Conservation (phyloP, 352 stramenopile genomes). For the Phytophthora colocasiae region DNA sequence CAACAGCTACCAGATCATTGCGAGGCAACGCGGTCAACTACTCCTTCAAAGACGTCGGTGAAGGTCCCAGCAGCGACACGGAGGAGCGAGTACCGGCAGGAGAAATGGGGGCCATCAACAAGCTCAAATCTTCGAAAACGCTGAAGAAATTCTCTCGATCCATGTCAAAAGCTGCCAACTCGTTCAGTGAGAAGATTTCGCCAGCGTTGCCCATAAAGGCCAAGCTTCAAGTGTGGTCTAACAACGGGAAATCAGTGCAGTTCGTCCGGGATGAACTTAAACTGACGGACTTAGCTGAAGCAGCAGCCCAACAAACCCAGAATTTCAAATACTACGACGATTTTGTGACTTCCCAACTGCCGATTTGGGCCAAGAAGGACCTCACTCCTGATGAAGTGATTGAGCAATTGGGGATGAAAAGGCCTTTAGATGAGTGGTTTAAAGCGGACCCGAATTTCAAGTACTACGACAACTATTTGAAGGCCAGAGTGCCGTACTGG, state of each 20-base stretch:
- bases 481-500: neutral
- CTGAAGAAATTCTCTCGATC: slow-evolving; percentile 3
- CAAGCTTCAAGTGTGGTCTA: slow-evolving; percentile 14
- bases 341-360: slow-evolving; percentile 14
- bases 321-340: slow-evolving; percentile 26
- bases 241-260: slow-evolving; percentile 8
- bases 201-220: slow-evolving; percentile 1
- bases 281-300: neutral
- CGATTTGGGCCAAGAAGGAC: slow-evolving; percentile 19
- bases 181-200: slow-evolving; percentile 18
- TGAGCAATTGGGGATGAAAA: neutral
- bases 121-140: slow-evolving; percentile 9
- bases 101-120: neutral
- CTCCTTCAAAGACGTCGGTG: slow-evolving; percentile 1
- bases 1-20: too few species aligned
- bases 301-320: neutral
- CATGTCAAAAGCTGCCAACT: neutral
- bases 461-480: slow-evolving; percentile 20
- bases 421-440: neutral
- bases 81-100: neutral
- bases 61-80: neutral
- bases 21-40: neutral
- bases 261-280: slow-evolving; percentile 15
- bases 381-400: slow-evolving; percentile 10
- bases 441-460: slow-evolving; percentile 13